Evolutionary conservation across 345 rosid species (phyloP).

Genomic region (Jatropha curcas): DNA sequence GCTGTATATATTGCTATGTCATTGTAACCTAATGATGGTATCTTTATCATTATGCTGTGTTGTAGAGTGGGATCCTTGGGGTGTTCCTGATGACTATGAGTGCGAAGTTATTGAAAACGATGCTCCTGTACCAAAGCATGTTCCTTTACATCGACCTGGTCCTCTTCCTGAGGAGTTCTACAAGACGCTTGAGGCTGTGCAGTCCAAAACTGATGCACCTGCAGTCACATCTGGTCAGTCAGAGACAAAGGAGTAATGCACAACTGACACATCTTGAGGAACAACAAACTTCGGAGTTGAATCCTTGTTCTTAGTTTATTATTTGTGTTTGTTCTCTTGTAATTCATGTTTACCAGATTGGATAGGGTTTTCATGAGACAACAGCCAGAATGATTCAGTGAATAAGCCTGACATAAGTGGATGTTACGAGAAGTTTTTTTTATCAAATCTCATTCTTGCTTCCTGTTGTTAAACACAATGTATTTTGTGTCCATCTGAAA

Average conservation of each 20-base stretch:
- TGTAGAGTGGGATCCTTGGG: constrained; percentile 99
- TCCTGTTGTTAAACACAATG: constrained; percentile 17
- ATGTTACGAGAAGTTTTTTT: constrained; percentile 19
- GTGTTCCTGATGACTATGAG: constrained; percentile 89
- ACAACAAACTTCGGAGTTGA: constrained; percentile 21
- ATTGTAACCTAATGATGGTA: not conserved
- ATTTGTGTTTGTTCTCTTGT: constrained; percentile 29
- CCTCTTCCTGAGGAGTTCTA: constrained; percentile 93
- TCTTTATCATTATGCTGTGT: not conserved
- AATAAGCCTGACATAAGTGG: constrained; percentile 37
- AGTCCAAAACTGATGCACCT: constrained; percentile 39
- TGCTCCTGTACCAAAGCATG: constrained; percentile 90
- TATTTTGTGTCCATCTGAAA: not conserved
- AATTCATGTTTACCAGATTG: constrained; percentile 37
- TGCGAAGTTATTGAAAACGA: constrained; percentile 90
- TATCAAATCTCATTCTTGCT: constrained; percentile 9
- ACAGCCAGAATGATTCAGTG: constrained; percentile 25
- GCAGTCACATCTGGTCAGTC: constrained; percentile 51
- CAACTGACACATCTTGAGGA: constrained; percentile 10
- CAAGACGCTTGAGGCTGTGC: constrained; percentile 64
- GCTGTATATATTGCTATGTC: not conserved
- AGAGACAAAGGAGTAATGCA: constrained; percentile 44
- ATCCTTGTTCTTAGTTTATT: constrained; percentile 17
- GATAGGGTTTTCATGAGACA: constrained; percentile 32
- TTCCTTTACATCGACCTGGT: constrained; percentile 91